Evolutionary conservation across 2,329 filamentous ascomycete species (phyloP).

Genomic region (Trichoderma sp.): DNA sequence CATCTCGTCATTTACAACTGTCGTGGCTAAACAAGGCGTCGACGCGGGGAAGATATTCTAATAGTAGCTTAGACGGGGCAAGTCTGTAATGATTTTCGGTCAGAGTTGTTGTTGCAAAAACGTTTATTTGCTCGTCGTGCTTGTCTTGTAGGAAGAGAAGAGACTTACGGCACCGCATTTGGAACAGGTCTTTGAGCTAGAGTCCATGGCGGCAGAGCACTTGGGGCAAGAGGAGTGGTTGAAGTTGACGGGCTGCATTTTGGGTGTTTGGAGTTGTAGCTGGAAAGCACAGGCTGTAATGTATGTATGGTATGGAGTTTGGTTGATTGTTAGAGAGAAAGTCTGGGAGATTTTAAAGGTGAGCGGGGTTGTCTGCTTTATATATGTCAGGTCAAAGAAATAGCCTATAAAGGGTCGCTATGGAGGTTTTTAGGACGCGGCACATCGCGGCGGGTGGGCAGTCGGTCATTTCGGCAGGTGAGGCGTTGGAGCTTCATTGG

Average conservation of each 20-base stretch:
- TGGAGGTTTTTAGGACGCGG: neutral
- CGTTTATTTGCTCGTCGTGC: too few species aligned
- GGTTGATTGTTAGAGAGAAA: too few species aligned
- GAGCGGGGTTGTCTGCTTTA: constrained; percentile 8
- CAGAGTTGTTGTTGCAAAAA: neutral
- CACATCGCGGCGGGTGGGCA: neutral
- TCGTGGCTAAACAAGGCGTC: neutral
- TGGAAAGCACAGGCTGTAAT: neutral
- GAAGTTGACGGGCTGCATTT: constrained; percentile 41
- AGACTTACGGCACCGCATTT: constrained; percentile 59
- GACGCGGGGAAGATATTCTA: neutral
- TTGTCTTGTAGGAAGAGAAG: neutral
- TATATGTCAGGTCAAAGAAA: neutral
- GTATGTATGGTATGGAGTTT: neutral
- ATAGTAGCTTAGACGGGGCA: constrained; percentile 37
- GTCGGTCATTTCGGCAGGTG: neutral
- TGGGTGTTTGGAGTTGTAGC: neutral
- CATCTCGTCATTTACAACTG: neutral
- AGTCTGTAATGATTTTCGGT: constrained; percentile 29
- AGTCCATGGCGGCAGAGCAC: constrained; percentile 52
- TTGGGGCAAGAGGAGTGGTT: constrained; percentile 54
- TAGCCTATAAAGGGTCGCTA: neutral
- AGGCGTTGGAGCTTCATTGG: neutral
- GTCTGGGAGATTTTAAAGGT: neutral
- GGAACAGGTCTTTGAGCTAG: constrained; percentile 54